Percentiles rank a stretch among this genome's conserved stretches.
Conservation (phyloP, 106 monocot genomes). For the Chionographis japonica region DNA sequence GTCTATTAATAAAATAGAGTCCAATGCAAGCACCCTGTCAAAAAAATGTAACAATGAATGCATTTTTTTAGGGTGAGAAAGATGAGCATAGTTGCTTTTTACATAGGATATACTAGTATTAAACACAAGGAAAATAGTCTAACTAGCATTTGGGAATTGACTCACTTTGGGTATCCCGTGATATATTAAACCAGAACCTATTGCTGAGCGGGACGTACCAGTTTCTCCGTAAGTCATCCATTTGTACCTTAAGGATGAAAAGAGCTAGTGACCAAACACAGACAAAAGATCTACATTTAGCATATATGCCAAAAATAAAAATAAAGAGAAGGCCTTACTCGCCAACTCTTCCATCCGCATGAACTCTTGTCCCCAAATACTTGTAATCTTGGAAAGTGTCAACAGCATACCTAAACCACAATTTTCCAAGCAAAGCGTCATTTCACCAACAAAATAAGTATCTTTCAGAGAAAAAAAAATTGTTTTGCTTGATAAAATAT, state of each 20-base stretch:
- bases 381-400: constrained; percentile 72
- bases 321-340: constrained; percentile 53
- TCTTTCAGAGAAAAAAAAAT: neutral
- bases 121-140: neutral
- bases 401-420: constrained; percentile 55
- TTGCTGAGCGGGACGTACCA: constrained; percentile 63
- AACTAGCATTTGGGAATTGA: neutral
- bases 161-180: constrained; percentile 80
- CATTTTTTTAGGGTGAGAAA: too few species aligned
- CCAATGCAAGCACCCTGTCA: constrained; percentile 76
- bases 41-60: constrained; percentile 7
- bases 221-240: constrained; percentile 98
- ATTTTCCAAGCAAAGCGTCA: neutral
- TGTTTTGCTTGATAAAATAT: neutral
- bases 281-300: neutral
- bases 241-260: constrained; percentile 60
- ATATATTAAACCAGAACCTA: constrained; percentile 83
- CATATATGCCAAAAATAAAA: neutral
- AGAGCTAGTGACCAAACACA: neutral
- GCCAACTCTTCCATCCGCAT: constrained; percentile 82
- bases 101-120: neutral
- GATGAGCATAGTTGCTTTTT: too few species aligned
- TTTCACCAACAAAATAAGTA: neutral
- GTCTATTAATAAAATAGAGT: constrained; percentile 87
- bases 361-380: constrained; percentile 86